These are phyloP conservation scores for Ceratobasidium theobromae DNA, from an alignment of 1,284 basidiomycete species.

Conservation along the genomic window DNA sequence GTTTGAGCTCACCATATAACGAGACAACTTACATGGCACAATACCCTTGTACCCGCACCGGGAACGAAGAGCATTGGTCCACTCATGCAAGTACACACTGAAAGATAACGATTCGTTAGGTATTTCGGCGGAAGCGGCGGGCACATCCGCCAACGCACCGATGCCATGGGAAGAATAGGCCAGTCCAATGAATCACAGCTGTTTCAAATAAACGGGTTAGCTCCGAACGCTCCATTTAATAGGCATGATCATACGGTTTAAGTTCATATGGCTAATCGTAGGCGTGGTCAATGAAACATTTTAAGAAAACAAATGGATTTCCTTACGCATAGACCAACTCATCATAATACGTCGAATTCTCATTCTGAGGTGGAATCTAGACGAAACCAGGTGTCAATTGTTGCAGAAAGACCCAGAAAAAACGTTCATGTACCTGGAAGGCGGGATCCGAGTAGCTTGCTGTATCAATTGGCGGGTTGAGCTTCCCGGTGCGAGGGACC, in stretches of 20 bases:
- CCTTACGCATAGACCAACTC: conserved; percentile 9
- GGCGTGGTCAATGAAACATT: background rate
- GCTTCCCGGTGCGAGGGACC: conserved; percentile 5
- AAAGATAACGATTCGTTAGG: too few relatives aligned
- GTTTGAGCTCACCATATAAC: background rate
- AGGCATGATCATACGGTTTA: background rate
- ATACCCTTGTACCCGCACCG: conserved; percentile 9
- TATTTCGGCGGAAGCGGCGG: too few relatives aligned
- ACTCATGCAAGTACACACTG: conserved; percentile 13
- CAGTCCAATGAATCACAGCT: conserved; percentile 2
- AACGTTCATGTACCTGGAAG: background rate
- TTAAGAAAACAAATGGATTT: background rate
- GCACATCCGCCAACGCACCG: too few relatives aligned
- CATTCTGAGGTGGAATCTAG: conserved; percentile 5
- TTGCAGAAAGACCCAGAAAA: background rate
- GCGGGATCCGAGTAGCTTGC: background rate
- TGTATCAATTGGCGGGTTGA: background rate
- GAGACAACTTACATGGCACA: background rate
- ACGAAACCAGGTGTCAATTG: background rate
- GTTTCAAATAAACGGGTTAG: background rate
- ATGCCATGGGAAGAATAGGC: conserved; percentile 1
- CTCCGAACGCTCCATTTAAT: too few relatives aligned
- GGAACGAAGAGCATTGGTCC: conserved; percentile 2
- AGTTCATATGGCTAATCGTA: background rate
- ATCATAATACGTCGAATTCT: conserved; percentile 15